Conservation (phyloP, 2,329 filamentous ascomycete species). For the Mariannaea sp. region DNA sequence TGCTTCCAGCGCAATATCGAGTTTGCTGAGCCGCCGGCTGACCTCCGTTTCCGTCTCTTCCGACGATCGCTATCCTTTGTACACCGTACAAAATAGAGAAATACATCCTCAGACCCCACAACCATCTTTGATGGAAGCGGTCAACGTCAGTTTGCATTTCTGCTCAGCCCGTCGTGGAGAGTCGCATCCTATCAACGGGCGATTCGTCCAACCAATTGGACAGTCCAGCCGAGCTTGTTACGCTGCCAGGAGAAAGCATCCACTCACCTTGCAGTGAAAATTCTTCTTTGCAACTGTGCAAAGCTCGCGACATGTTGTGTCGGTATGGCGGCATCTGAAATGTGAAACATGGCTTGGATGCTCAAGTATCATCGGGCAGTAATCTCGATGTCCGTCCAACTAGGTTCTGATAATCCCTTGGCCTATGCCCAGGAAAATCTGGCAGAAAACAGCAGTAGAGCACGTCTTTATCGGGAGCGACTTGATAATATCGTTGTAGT, state of each 20-base stretch:
- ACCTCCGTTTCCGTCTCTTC: slow-evolving; percentile 16
- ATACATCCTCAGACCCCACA: slow-evolving; percentile 1
- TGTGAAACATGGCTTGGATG: slow-evolving; percentile 23
- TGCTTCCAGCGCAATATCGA: slow-evolving; percentile 10
- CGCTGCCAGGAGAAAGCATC: slow-evolving; percentile 1
- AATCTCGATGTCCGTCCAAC: slow-evolving; percentile 5
- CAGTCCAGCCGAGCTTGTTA: neutral
- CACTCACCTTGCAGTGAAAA: slow-evolving; percentile 8
- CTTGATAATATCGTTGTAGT: too few species aligned
- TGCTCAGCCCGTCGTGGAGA: slow-evolving; percentile 7
- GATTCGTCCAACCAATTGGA: neutral
- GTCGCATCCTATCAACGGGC: slow-evolving; percentile 5
- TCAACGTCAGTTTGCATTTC: slow-evolving; percentile 4
- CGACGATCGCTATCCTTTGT: neutral
- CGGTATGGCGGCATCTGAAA: slow-evolving; percentile 35
- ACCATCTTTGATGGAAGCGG: slow-evolving; percentile 5
- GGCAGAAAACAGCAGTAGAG: neutral
- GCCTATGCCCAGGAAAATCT: too few species aligned
- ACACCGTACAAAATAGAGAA: neutral
- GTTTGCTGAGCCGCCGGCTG: neutral
- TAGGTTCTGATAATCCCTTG: too few species aligned
- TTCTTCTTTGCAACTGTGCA: slow-evolving; percentile 7
- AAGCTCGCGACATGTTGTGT: slow-evolving; percentile 31
- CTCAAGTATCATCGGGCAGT: slow-evolving; percentile 3
- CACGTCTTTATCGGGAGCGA: too few species aligned